Base-by-base conservation (phyloP, 1,284 basidiomycete genomes). In the Moniliella sp. region DNA sequence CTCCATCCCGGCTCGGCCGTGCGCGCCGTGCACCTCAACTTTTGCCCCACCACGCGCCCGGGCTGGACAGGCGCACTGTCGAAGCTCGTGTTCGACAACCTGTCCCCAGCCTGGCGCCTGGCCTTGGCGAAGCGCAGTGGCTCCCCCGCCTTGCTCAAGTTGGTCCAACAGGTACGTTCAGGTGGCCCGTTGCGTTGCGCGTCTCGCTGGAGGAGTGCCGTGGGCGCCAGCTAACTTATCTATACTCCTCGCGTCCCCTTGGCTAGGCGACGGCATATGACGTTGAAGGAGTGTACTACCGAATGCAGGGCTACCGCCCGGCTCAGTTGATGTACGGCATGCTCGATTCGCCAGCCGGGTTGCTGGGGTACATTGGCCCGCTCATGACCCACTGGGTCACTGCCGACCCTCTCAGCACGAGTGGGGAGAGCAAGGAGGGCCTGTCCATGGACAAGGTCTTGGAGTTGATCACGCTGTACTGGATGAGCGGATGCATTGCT, bases 1-100 rank as follows among this genome's bases (percentile, higher is more conserved):
- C 7, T 7, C 7, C 21, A n/a, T 23, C 21, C 7, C 21, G 21
- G 21, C 8, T 23, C 21, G 21, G n/a, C 8, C 7, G 21, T n/a
- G n/a, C 37, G 40, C n/a, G 47, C 47, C 0, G 42, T 49, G 23
- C 49, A 51, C 27, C 43, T 51, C 37, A 51, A 51, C 37, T 51
- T 51, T 25, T 50, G 45, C 33, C 49, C 49, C 15, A 39, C 42
- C 12, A 34, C 42, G 13, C 38, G 44, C 13, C 33, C 34, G 14
- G 41, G 42, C 2, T 17, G 43, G 41, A 1, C 27, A 44, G 2
- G 42, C 43, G 43, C 30, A 44, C 39, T 28, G 41, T 36, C 3
- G 28, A 45, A 12, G 25, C 12, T 2, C n/a, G n/a, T n/a, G n/a
- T n/a, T n/a, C n/a, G n/a, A n/a, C n/a, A 8, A 18, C 15, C 13